These are phyloP conservation scores for Penicillium sp. DNA, from an alignment of 2,329 filamentous ascomycete species.

Conservation along the genomic window DNA sequence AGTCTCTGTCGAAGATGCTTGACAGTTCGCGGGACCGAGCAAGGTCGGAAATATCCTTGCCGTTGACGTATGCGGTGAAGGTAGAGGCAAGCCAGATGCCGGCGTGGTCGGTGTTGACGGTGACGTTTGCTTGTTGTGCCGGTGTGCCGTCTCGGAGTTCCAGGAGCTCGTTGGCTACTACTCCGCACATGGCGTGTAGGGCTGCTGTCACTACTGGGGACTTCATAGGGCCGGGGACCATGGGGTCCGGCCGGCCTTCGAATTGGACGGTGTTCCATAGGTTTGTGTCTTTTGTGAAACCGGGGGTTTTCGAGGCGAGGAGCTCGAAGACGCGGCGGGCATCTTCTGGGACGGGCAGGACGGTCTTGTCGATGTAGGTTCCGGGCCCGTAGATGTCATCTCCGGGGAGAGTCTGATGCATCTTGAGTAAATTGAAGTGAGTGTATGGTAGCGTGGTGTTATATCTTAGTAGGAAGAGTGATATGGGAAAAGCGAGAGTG, in stretches of 20 bases:
- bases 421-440: background rate
- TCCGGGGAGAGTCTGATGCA: slow-evolving; percentile 17
- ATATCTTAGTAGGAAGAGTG: too few relatives aligned
- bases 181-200: slow-evolving; percentile 47
- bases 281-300: slow-evolving; percentile 39
- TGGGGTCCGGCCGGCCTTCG: slow-evolving; percentile 40
- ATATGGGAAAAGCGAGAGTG: too few relatives aligned
- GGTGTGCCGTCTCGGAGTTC: slow-evolving; percentile 22
- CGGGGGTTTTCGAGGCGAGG: slow-evolving; percentile 41
- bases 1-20: slow-evolving; percentile 37
- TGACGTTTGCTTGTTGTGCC: slow-evolving; percentile 25
- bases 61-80: slow-evolving; percentile 41
- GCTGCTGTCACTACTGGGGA: slow-evolving; percentile 44
- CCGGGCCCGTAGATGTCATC: slow-evolving; percentile 43
- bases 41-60: slow-evolving; percentile 33
- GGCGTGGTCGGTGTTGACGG: slow-evolving; percentile 51
- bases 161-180: slow-evolving; percentile 45
- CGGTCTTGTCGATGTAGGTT: slow-evolving; percentile 40
- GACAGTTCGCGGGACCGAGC: slow-evolving; percentile 31
- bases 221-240: slow-evolving; percentile 49
- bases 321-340: slow-evolving; percentile 40
- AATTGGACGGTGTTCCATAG: slow-evolving; percentile 39
- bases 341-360: slow-evolving; percentile 41
- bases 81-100: slow-evolving; percentile 49
- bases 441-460: too few relatives aligned